These are phyloP conservation scores for Cymbopogon flexuosus DNA, from an alignment of 202 grass and related monocot genomes.

Conservation along the genomic window DNA sequence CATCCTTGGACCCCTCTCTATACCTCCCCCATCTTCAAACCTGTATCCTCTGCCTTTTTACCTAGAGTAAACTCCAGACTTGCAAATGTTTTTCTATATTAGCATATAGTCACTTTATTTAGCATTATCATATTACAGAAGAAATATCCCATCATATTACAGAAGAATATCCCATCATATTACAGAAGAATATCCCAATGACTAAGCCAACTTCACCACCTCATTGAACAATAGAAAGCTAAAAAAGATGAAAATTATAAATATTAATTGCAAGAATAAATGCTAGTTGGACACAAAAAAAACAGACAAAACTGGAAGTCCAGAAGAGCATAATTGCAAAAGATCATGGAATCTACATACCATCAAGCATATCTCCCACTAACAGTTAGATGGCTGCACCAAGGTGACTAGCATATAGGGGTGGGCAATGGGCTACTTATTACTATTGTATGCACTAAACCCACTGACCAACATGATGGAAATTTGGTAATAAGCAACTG, in stretches of 20 bases:
- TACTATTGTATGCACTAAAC: slow-evolving; percentile 13
- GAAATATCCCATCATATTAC: neutral
- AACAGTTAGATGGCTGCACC: slow-evolving; percentile 14
- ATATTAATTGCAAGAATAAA: neutral
- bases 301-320: neutral
- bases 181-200: neutral
- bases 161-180: neutral
- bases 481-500: neutral
- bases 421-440: neutral
- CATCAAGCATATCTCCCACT: neutral
- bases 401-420: slow-evolving; percentile 8
- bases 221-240: neutral
- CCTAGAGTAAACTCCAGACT: neutral
- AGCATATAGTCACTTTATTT: neutral
- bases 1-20: neutral
- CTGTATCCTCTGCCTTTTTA: neutral
- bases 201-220: slow-evolving; percentile 14
- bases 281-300: neutral
- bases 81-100: neutral
- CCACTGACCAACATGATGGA: slow-evolving; percentile 26
- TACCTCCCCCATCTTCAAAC: neutral
- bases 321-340: neutral
- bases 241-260: slow-evolving; percentile 5
- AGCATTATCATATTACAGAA: neutral
- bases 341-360: slow-evolving; percentile 11